Base-by-base conservation (phyloP, 2,329 filamentous ascomycete species). In the Beauveria caledonica region DNA sequence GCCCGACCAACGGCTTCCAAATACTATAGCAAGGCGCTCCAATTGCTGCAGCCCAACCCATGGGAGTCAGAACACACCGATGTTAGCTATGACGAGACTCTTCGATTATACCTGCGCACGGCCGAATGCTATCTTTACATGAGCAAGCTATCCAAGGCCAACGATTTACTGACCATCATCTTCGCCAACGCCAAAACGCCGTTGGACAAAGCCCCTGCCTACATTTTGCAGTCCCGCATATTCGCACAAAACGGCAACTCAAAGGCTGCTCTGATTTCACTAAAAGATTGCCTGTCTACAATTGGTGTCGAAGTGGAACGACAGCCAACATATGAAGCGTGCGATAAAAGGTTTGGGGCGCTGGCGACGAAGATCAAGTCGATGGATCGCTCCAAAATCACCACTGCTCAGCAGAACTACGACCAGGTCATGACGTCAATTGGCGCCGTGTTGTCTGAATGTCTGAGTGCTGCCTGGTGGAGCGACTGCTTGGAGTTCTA, bases 61-160 rank as follows among this genome's bases (percentile, higher is more conserved):
- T 97, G 93, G 93, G 78, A 83, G 46, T 86, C 88, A 33, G 79
- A 78, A 7, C 72, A 76, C 15, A 80, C 83, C 5, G 93, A 97
- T 69, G 87, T 89, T 0, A 88, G 85, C 50, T 96, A 96, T 67
- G 86, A 91, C 11, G 93, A 97, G 74, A 96, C 92, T 0, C 79
- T 95, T 63, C 86, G 87, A 63, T 78, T 96, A 2, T 86, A 90
- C 70, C 85, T 92, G 5, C 85, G 89, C 58, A 85, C 90, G 5
- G 89, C 92, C 3, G 92, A 96, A 71, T 91, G 90, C 69, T 87
- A 90, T 66, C 85, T 92, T 68, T 91, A 89, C 68, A 87, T 92
- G 77, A 86, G 86, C 5, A 84, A 91, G 64, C 84, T 87, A 62
- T 76, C 81, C 1, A 81, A 87, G 57, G 89, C 90, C 23, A 81